phyloP scores from a whole-genome alignment of 345 rosid genomes.

The Crucihimalaya himalaica region DNA sequence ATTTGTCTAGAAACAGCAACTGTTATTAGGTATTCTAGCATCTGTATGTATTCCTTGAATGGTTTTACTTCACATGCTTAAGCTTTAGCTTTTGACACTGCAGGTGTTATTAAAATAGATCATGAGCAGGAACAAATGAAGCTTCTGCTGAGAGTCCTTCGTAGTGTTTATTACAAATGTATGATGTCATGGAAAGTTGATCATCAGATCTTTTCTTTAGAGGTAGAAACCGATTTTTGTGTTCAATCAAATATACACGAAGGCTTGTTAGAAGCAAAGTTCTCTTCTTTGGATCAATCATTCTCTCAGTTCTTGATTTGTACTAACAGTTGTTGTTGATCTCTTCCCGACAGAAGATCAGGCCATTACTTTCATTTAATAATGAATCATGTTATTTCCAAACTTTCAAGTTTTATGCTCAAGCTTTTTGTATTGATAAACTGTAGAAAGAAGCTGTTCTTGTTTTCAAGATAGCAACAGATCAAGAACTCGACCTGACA shows the following conservation, averaged over 20 bases:
- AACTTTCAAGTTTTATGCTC: conserved; percentile 14
- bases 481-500: conserved; percentile 24
- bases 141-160: conserved; percentile 16
- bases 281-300: conserved; percentile 18
- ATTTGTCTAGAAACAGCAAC: neutral
- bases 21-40: neutral
- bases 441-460: conserved; percentile 6
- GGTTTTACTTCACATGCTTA: neutral
- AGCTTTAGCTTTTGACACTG: conserved; percentile 3
- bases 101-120: conserved; percentile 20
- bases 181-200: neutral
- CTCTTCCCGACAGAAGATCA: neutral
- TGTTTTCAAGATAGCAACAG: conserved; percentile 31
- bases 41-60: neutral
- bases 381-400: conserved; percentile 16
- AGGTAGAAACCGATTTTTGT: conserved; percentile 26
- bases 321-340: conserved; percentile 21
- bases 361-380: neutral
- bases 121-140: conserved; percentile 17
- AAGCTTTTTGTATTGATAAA: neutral
- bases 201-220: conserved; percentile 11
- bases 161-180: conserved; percentile 24
- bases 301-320: conserved; percentile 30
- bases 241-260: neutral
- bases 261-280: conserved; percentile 25